These are phyloP conservation scores for Calonectria hawksworthii DNA, from an alignment of 2,329 filamentous ascomycete species.

Conservation along the genomic window DNA sequence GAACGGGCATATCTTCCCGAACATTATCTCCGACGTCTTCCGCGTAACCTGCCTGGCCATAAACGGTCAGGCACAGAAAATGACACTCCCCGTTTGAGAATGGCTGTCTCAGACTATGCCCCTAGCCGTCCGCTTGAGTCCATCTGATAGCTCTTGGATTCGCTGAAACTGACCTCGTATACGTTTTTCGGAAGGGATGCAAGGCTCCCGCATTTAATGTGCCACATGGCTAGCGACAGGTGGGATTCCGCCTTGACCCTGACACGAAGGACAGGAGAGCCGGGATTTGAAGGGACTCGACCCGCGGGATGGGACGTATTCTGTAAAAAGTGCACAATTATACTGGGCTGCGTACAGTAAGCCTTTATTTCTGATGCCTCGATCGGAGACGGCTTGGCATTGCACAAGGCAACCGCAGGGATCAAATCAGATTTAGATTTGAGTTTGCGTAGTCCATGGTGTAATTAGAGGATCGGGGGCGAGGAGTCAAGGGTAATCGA, in stretches of 20 bases:
- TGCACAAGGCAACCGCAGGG: constrained; percentile 23
- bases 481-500: neutral
- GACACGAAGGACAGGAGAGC: neutral
- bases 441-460: neutral
- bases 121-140: neutral
- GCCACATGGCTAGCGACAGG: neutral
- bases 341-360: constrained; percentile 24
- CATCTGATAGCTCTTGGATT: neutral
- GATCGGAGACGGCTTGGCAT: constrained; percentile 33
- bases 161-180: neutral
- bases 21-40: neutral
- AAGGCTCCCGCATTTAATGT: neutral
- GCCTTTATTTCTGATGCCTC: constrained; percentile 20
- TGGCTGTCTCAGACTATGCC: neutral
- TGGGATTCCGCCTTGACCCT: neutral
- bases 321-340: constrained; percentile 31
- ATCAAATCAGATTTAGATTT: neutral
- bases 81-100: neutral
- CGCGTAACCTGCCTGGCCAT: neutral
- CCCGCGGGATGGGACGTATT: constrained; percentile 33
- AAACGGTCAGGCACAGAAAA: no score
- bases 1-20: neutral
- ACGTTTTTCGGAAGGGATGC: neutral
- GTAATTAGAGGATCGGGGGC: neutral
- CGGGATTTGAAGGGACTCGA: constrained; percentile 17